Percentiles rank a stretch among this genome's conserved stretches.
Evolutionary conservation across 371 early-diverging fungal genomes (phyloP).

Genomic region (Mortierella sp.): DNA sequence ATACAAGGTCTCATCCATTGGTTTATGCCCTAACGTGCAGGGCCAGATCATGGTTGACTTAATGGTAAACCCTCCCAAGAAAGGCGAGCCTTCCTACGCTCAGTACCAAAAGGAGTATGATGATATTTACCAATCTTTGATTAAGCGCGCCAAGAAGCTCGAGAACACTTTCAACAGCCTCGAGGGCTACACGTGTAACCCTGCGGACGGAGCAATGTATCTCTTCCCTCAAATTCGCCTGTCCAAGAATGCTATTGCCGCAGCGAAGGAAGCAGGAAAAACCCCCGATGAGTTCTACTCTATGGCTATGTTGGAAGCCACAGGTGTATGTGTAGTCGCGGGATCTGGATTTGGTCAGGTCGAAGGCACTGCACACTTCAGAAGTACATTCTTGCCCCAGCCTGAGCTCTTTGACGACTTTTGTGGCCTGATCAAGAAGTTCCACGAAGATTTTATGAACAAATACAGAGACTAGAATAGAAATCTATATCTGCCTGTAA

Average conservation of each 20-base stretch:
- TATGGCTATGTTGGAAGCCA: conserved; percentile 90
- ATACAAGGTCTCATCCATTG: conserved; percentile 94
- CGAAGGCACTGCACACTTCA: conserved; percentile 93
- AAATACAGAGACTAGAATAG: conserved; percentile 68
- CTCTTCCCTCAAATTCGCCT: conserved; percentile 89
- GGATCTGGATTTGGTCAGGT: conserved; percentile 95
- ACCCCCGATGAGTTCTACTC: conserved; percentile 90
- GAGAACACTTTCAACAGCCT: conserved; percentile 83
- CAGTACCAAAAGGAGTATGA: conserved; percentile 81
- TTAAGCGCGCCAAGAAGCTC: conserved; percentile 83
- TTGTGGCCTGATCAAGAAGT: conserved; percentile 75
- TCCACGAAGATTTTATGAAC: conserved; percentile 86
- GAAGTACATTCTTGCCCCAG: conserved; percentile 95
- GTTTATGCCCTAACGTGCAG: conserved; percentile 91
- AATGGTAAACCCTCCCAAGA: conserved; percentile 94
- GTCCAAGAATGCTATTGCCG: conserved; percentile 81
- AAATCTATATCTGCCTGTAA: conserved; percentile 4
- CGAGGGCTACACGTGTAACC: conserved; percentile 90
- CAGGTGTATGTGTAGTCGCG: conserved; percentile 94
- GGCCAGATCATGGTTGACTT: conserved; percentile 92
- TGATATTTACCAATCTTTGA: conserved; percentile 85
- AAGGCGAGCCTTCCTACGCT: conserved; percentile 82
- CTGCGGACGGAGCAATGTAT: conserved; percentile 96
- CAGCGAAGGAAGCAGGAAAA: conserved; percentile 74
- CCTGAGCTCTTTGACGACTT: conserved; percentile 93